phyloP scores from a whole-genome alignment of 805 yeast species.

The Sungouiozyma intestinalis region DNA sequence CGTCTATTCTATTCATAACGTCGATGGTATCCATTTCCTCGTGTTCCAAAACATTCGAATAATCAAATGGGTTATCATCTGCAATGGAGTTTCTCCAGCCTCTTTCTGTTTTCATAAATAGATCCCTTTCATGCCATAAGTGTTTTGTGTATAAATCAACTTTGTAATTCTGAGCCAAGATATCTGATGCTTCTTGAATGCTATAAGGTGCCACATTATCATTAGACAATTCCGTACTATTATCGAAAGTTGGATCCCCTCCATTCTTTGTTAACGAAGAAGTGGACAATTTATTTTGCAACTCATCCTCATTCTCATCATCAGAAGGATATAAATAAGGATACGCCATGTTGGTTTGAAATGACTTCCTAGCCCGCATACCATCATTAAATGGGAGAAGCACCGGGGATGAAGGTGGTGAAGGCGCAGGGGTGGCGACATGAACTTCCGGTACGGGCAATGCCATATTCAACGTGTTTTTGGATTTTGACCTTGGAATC shows the following conservation, averaged over 20 bases:
- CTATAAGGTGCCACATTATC: constrained; percentile 49
- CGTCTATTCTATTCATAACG: constrained; percentile 45
- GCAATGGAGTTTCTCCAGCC: constrained; percentile 35
- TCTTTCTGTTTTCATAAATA: constrained; percentile 63
- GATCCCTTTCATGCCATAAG: constrained; percentile 59
- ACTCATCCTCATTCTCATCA: constrained; percentile 26
- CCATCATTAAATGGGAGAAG: constrained; percentile 13
- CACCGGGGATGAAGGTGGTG: constrained; percentile 55
- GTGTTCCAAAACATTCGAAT: constrained; percentile 7
- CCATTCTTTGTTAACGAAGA: constrained; percentile 3
- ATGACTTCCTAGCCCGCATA: constrained; percentile 39
- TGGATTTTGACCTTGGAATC: constrained; percentile 40
- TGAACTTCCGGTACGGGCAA: constrained; percentile 24
- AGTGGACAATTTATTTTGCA: constrained; percentile 6
- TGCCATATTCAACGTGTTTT: constrained; percentile 21
- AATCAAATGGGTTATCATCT: constrained; percentile 25
- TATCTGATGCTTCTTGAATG: constrained; percentile 65
- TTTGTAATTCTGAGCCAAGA: constrained; percentile 50
- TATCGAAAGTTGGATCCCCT: not conserved
- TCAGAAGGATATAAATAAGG: constrained; percentile 56
- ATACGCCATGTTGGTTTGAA: constrained; percentile 55
- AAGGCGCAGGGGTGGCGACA: constrained; percentile 81
- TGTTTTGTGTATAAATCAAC: constrained; percentile 62
- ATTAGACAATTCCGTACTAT: constrained; percentile 2
- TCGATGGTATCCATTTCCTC: constrained; percentile 21